A percentile compares a stretch with the other conserved stretches of the same genome.
These are phyloP conservation scores for Geranium brycei DNA, from an alignment of 345 rosid genomes.

Conservation along the genomic window DNA sequence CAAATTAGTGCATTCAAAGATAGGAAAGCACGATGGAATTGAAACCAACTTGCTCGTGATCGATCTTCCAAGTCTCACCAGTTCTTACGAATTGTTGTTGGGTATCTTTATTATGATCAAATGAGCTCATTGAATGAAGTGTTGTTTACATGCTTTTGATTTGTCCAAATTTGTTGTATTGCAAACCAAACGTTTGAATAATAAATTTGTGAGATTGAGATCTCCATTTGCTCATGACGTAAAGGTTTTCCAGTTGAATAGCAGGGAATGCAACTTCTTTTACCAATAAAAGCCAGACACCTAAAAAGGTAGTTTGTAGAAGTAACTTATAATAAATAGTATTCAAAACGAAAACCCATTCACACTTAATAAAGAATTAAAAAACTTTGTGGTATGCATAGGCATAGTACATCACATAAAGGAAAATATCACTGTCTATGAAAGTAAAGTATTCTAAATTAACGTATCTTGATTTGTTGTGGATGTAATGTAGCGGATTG, in stretches of 20 bases:
- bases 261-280: no score
- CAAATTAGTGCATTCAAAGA: slow-evolving; percentile 80
- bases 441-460: no score
- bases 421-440: no score
- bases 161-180: background rate
- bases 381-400: no score
- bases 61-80: background rate
- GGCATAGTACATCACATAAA: no score
- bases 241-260: no score
- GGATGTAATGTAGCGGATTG: slow-evolving; percentile 7
- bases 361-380: no score
- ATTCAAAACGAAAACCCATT: no score
- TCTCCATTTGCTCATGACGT: no score
- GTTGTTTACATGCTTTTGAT: background rate
- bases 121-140: background rate
- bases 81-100: background rate
- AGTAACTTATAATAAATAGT: no score
- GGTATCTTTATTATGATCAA: background rate
- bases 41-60: slow-evolving; percentile 6
- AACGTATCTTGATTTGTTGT: slow-evolving; percentile 4
- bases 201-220: background rate
- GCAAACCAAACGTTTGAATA: background rate
- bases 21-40: slow-evolving; percentile 31
- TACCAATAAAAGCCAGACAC: no score
- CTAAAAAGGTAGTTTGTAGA: no score